These are phyloP conservation scores for Trichoderma sp. DNA, from an alignment of 2,329 filamentous ascomycete genomes.

Conservation along the genomic window DNA sequence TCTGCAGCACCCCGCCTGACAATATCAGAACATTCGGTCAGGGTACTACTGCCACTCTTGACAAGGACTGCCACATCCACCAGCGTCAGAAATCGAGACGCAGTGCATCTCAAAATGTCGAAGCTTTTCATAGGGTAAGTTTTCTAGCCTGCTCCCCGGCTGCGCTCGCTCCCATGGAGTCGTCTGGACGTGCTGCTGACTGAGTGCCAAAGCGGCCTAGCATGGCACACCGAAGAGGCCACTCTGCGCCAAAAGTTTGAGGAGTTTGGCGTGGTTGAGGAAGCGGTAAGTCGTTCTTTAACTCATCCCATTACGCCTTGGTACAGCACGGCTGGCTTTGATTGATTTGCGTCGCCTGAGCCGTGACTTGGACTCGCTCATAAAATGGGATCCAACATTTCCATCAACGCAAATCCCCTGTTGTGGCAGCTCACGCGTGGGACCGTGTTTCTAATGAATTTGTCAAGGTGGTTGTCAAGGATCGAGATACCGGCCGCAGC, in stretches of 20 bases:
- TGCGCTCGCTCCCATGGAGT: background rate
- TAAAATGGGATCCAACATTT: background rate
- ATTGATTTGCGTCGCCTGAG: slow-evolving; percentile 1
- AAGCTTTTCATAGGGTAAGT: slow-evolving; percentile 93
- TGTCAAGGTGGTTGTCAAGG: slow-evolving; percentile 87
- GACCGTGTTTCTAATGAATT: slow-evolving; percentile 24
- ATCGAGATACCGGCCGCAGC: slow-evolving; percentile 93
- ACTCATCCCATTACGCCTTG: background rate
- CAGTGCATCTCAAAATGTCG: slow-evolving; percentile 60
- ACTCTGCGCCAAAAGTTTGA: slow-evolving; percentile 89
- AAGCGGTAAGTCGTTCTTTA: slow-evolving; percentile 71
- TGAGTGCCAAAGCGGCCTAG: slow-evolving; percentile 69
- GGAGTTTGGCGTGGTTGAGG: slow-evolving; percentile 85
- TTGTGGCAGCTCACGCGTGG: slow-evolving; percentile 21
- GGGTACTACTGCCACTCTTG: slow-evolving; percentile 12
- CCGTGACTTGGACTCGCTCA: background rate
- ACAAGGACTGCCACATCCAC: slow-evolving; percentile 18
- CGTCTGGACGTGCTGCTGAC: slow-evolving; percentile 26
- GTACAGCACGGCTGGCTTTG: slow-evolving; percentile 3
- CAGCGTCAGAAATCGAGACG: slow-evolving; percentile 12
- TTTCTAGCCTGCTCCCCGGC: background rate
- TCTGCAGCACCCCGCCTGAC: slow-evolving; percentile 21
- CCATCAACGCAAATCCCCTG: background rate
- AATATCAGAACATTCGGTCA: slow-evolving; percentile 18
- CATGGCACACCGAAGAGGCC: slow-evolving; percentile 94